Percentiles rank a stretch among this genome's conserved stretches.
Conservation (phyloP, 768 basidiomycete genomes). For the Cystofilobasidium ferigula region DNA sequence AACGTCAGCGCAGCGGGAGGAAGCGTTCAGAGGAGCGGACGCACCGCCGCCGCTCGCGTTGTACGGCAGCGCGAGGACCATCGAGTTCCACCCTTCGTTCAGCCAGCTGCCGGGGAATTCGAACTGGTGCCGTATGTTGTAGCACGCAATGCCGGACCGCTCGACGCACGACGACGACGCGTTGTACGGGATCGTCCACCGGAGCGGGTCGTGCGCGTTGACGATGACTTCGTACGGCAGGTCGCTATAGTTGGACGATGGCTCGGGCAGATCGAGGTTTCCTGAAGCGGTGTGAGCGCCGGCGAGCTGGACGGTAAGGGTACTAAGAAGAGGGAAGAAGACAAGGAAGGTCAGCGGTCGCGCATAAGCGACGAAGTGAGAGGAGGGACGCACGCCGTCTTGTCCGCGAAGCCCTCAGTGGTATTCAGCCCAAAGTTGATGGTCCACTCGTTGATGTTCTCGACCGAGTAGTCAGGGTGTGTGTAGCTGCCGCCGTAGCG, state of each 20-base stretch:
- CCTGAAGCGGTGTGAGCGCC: constrained; percentile 25
- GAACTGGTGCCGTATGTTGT: constrained; percentile 21
- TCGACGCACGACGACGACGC: constrained; percentile 27
- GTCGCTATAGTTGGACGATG: constrained; percentile 20
- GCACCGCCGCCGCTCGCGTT: constrained; percentile 9
- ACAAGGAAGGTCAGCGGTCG: neutral
- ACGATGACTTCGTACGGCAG: constrained; percentile 24
- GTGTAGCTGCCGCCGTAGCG: constrained; percentile 26
- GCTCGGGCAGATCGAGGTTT: constrained; percentile 26
- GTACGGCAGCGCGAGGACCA: constrained; percentile 1
- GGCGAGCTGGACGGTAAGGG: constrained; percentile 28
- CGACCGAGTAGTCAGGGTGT: constrained; percentile 4
- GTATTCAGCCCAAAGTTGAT: constrained; percentile 23
- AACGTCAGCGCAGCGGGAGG: neutral
- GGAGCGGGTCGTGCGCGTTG: constrained; percentile 23
- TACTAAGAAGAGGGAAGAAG: neutral
- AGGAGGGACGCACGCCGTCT: constrained; percentile 2
- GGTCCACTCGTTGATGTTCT: constrained; percentile 28
- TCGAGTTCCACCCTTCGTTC: constrained; percentile 3
- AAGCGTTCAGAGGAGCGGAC: neutral
- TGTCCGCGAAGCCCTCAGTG: constrained; percentile 11
- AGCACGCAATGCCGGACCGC: constrained; percentile 26
- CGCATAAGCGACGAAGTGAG: neutral
- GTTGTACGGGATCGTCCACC: constrained; percentile 28
- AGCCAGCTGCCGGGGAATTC: neutral